These are phyloP conservation scores for Ophiostoma australiae DNA, from an alignment of 2,329 filamentous ascomycete species.

Conservation along the genomic window DNA sequence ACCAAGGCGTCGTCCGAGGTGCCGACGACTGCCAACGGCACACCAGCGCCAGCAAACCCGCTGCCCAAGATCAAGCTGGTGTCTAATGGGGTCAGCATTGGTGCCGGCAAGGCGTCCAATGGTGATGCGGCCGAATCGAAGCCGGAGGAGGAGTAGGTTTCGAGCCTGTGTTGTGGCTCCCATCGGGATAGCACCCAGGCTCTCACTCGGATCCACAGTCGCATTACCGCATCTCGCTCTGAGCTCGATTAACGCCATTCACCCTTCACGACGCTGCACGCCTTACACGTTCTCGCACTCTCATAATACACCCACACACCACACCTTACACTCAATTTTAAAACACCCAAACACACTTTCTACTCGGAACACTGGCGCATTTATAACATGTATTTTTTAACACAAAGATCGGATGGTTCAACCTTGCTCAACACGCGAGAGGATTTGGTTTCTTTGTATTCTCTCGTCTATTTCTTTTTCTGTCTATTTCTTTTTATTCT, in stretches of 20 bases:
- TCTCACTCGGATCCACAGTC: background rate
- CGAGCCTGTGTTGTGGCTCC: too few species aligned
- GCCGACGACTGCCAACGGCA: conserved; percentile 36
- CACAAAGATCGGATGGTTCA: background rate
- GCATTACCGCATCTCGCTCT: background rate
- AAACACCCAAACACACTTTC: background rate
- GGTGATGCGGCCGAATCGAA: conserved; percentile 18
- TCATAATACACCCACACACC: background rate
- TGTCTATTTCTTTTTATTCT: background rate
- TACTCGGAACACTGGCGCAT: conserved; percentile 3
- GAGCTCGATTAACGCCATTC: background rate
- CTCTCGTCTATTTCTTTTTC: background rate
- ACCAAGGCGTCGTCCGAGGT: conserved; percentile 41
- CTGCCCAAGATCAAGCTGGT: conserved; percentile 31
- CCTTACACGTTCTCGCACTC: background rate
- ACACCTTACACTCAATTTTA: background rate
- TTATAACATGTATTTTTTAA: conserved; percentile 1
- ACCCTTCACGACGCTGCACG: background rate
- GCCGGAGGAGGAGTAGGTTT: conserved; percentile 20
- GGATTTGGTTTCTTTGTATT: background rate
- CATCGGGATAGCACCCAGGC: background rate
- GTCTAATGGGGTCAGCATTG: conserved; percentile 26
- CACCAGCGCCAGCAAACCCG: conserved; percentile 26
- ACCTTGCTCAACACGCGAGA: background rate
- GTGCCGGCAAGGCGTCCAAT: conserved; percentile 18